Conservation (phyloP, 2,329 filamentous ascomycete species). For the Fusarium scirpi region DNA sequence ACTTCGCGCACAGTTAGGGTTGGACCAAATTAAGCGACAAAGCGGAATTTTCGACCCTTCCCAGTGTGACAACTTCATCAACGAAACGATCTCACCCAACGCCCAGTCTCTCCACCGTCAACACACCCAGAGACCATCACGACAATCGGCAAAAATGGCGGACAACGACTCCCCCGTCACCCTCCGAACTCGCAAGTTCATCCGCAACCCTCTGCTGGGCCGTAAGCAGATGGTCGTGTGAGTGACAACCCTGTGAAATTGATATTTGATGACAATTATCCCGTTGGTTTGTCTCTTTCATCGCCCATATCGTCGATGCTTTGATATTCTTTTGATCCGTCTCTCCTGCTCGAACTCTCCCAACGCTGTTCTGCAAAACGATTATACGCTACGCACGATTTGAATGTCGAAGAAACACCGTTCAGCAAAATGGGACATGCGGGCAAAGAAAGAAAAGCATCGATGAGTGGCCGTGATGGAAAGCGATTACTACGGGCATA, state of each 20-base stretch:
- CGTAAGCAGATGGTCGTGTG: slow-evolving; percentile 99
- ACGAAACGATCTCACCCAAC: slow-evolving; percentile 50
- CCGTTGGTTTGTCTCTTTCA: slow-evolving; percentile 14
- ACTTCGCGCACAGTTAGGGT: slow-evolving; percentile 55
- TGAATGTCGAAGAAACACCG: slow-evolving; percentile 3
- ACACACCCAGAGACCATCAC: slow-evolving; percentile 52
- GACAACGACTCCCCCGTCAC: slow-evolving; percentile 82
- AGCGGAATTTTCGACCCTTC: slow-evolving; percentile 53
- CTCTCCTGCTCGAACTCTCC: slow-evolving; percentile 15
- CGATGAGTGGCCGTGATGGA: background rate
- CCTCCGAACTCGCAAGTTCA: slow-evolving; percentile 99
- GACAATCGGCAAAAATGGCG: slow-evolving; percentile 81
- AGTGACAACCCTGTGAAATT: slow-evolving; percentile 59
- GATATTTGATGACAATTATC: slow-evolving; percentile 20
- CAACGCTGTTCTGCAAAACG: slow-evolving; percentile 6
- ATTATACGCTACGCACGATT: slow-evolving; percentile 25
- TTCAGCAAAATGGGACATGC: slow-evolving; percentile 22
- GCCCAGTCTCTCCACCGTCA: slow-evolving; percentile 50
- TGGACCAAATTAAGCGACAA: slow-evolving; percentile 60
- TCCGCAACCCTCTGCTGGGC: slow-evolving; percentile 98
- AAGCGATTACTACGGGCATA: background rate
- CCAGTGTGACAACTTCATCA: slow-evolving; percentile 50
- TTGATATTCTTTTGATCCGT: background rate
- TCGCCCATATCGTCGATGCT: slow-evolving; percentile 30
- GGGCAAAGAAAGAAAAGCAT: slow-evolving; percentile 18